A percentile compares a stretch with the other conserved stretches of the same genome.
Evolutionary conservation across 2,329 filamentous ascomycete genomes (phyloP).

Genomic region (Neonectria magnoliae): DNA sequence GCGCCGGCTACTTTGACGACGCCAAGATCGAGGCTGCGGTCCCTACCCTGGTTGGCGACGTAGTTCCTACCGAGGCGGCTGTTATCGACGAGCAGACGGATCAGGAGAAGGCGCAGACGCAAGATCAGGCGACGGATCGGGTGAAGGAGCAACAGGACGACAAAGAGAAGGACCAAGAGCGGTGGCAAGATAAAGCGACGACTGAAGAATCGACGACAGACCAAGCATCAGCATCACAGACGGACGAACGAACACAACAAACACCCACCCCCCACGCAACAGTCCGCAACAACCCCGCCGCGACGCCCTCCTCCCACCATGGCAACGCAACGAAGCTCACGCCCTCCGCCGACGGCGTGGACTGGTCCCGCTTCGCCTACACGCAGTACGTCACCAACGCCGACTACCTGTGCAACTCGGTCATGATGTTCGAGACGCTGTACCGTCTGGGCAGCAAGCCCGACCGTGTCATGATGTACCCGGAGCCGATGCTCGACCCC

Average conservation of each 20-base stretch:
- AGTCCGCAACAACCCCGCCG: too few species aligned
- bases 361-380: slow-evolving; percentile 50
- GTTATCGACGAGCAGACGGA: background rate
- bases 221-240: background rate
- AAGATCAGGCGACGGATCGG: too few species aligned
- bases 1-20: background rate
- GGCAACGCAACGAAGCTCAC: background rate
- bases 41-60: background rate
- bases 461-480: slow-evolving; percentile 57
- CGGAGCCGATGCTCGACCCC: slow-evolving; percentile 47
- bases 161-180: background rate
- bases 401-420: slow-evolving; percentile 58
- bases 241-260: background rate
- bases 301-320: background rate
- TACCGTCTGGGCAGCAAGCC: slow-evolving; percentile 52
- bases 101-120: background rate
- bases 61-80: background rate
- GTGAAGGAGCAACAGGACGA: background rate
- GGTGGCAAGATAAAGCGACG: background rate
- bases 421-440: slow-evolving; percentile 59
- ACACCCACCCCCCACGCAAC: background rate
- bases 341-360: background rate
- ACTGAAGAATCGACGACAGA: background rate
- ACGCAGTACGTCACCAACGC: slow-evolving; percentile 57
- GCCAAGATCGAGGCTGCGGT: background rate